Evolutionary conservation across 345 rosid genomes (phyloP).

Genomic region (Iberis pinnata): DNA sequence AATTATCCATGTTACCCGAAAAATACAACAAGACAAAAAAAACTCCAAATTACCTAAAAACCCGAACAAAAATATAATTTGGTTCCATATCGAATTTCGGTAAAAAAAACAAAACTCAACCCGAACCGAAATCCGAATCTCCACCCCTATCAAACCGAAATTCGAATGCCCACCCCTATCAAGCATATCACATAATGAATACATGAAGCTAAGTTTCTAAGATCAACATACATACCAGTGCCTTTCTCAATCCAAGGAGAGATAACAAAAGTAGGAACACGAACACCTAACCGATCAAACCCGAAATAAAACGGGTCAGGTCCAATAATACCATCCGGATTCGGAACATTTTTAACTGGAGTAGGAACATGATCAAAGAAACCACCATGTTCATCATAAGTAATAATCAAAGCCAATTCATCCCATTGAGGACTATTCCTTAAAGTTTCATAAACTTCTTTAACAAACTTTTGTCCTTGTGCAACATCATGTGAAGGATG

Average conservation of each 20-base stretch:
- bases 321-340: slow-evolving; percentile 85
- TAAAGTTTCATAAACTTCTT: slow-evolving; percentile 88
- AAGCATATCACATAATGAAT: no score
- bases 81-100: no score
- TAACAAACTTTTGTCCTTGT: slow-evolving; percentile 74
- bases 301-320: slow-evolving; percentile 87
- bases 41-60: no score
- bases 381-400: slow-evolving; percentile 96
- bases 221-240: slow-evolving; percentile 49
- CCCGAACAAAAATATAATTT: no score
- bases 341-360: slow-evolving; percentile 71
- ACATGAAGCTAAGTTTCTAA: neutral
- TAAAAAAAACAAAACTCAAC: no score
- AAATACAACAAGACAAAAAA: no score
- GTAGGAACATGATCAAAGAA: slow-evolving; percentile 97
- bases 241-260: slow-evolving; percentile 97
- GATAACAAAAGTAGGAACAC: slow-evolving; percentile 76
- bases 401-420: slow-evolving; percentile 81
- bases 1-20: no score
- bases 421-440: slow-evolving; percentile 96
- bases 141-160: no score
- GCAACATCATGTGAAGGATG: slow-evolving; percentile 97
- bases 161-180: no score
- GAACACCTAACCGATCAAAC: slow-evolving; percentile 82
- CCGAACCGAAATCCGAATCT: no score